Evolutionary conservation across 2,329 filamentous ascomycete genomes (phyloP).

Genomic region (Stagonosporopsis rhizophila): DNA sequence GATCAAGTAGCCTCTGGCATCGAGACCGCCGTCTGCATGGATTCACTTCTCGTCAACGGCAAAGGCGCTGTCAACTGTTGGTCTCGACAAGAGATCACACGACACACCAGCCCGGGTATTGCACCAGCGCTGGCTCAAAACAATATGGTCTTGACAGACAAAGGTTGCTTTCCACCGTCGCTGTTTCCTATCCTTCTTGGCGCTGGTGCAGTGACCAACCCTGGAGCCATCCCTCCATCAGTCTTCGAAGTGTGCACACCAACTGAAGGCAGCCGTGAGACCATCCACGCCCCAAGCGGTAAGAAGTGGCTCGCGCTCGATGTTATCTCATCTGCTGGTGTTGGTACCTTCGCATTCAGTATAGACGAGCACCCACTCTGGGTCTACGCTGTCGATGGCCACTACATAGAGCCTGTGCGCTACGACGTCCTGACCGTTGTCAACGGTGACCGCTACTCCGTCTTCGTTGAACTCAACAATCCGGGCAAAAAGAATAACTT

Average conservation of each 20-base stretch:
- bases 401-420: conserved; percentile 61
- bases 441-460: conserved; percentile 63
- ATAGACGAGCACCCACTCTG: conserved; percentile 63
- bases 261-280: conserved; percentile 54
- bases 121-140: conserved; percentile 39
- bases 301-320: conserved; percentile 62
- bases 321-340: conserved; percentile 60
- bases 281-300: conserved; percentile 50
- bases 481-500: conserved; percentile 54
- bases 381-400: conserved; percentile 63
- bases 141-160: conserved; percentile 49
- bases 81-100: conserved; percentile 53
- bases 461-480: conserved; percentile 57
- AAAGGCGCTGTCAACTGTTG: conserved; percentile 64
- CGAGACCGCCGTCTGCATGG: conserved; percentile 62
- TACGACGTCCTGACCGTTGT: conserved; percentile 57
- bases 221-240: conserved; percentile 20
- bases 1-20: conserved; percentile 55
- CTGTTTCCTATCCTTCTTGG: conserved; percentile 50
- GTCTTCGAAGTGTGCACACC: conserved; percentile 53
- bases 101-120: conserved; percentile 45
- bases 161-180: conserved; percentile 54
- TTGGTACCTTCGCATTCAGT: conserved; percentile 56
- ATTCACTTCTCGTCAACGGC: conserved; percentile 68
- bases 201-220: conserved; percentile 7